Evolutionary conservation across 192 early-diverging fungal species (phyloP), one percentile per base, ranked within the genome.

Genomic region (Physocladia obscura): DNA sequence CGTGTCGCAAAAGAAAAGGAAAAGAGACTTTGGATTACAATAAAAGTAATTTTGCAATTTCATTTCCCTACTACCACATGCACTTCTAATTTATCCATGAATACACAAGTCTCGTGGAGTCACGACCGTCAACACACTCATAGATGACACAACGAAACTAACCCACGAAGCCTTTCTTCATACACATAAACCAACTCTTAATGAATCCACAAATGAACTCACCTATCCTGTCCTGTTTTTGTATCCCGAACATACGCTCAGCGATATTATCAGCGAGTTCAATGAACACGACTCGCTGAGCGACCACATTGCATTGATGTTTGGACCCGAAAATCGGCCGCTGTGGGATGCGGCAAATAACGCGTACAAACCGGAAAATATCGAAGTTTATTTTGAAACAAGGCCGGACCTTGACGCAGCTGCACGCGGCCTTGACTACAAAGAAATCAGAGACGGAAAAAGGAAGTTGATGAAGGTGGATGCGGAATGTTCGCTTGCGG

Each of bases 221-320:
- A 79, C 84, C 5, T 89, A 89, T 82, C 97, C 97, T 0, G 92
- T 93, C 3, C 79, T 93, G 32, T 94, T 99, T 60, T 75, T 97
- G 73, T 99, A 99, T 74, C 97, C 97, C 26, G 95, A 99, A 77
- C 78, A 89, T 69, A 89, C 89, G 62, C 87, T 98, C 67, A 91
- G 90, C 2, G 97, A 99, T 76, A 82, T 92, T 54, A 92, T 99
- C 55, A 80, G 88, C 60, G 77, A 77, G 34, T 95, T 96, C 69
- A 81, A 93, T 79, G 97, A 98, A 79, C 72, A 84, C 13, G 78
- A 83, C 59, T 87, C 93, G 22, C 91, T 99, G 65, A 65, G 75
- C 48, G 93, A 94, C 59, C 94, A 97, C 71, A 74, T 99, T 5
- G 82, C 84, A 27, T 77, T 86, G 37, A 93, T 98, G 73, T 89